Evolutionary conservation across 73 alveolate genomes (phyloP).

Genomic region (Effrenium voratum): DNA sequence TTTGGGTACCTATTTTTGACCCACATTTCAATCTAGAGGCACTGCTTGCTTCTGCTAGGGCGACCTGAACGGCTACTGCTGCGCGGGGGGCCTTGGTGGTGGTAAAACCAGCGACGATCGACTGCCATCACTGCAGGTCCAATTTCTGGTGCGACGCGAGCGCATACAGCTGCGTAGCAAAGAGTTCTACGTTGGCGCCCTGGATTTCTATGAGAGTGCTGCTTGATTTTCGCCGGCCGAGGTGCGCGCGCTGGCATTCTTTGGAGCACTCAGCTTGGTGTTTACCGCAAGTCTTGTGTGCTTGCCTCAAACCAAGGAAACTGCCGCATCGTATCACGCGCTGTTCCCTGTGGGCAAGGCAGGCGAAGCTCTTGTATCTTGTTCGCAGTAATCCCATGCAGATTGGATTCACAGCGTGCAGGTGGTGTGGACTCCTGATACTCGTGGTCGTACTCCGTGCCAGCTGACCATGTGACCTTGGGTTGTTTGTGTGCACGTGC

Average conservation of each 20-base stretch:
- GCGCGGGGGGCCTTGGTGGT: conserved; percentile 3
- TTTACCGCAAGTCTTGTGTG: neutral
- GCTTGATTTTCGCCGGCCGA: neutral
- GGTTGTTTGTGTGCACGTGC: too few species aligned
- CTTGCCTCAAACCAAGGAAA: neutral
- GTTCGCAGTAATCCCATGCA: neutral
- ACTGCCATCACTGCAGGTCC: conserved; percentile 21
- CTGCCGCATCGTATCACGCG: conserved; percentile 64
- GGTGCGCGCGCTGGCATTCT: conserved; percentile 58
- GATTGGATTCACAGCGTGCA: neutral
- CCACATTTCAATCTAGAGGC: too few species aligned
- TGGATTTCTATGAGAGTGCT: neutral
- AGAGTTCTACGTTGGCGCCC: conserved; percentile 25
- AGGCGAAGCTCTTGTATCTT: too few species aligned
- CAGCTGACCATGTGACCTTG: conserved; percentile 64
- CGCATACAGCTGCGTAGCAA: conserved; percentile 60
- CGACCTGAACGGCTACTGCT: conserved; percentile 82
- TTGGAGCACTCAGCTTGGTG: conserved; percentile 7
- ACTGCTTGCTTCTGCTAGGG: conserved; percentile 70
- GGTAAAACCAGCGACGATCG: neutral
- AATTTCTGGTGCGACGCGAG: conserved; percentile 71
- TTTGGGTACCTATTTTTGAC: too few species aligned
- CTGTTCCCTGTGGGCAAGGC: conserved; percentile 79
- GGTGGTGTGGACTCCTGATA: conserved; percentile 87
- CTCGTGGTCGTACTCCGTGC: conserved; percentile 91